Base-by-base conservation (phyloP, 768 basidiomycete species). In the Xerocomellus amylosporus region DNA sequence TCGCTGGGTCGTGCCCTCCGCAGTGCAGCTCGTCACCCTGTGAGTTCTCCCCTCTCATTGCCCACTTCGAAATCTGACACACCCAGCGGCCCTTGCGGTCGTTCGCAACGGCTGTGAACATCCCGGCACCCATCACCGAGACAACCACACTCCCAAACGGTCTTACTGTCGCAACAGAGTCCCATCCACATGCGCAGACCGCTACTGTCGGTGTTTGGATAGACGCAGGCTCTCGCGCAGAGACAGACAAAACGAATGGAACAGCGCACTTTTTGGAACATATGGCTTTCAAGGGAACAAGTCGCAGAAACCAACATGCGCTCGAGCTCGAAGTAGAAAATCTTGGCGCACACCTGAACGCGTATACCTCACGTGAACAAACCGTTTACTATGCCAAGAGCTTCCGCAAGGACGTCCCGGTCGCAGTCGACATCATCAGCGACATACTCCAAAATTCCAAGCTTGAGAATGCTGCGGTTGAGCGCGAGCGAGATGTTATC, bases 191-290 rank as follows among this genome's bases (percentile, higher is more conserved):
- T 70, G 88, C 93, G 5, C 90, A 95, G 74, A 98, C 97, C 0
- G 94, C 95, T 8, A 99, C 96, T n/a, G 93, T 98, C 34, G 97
- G 97, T 58, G 88, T 98, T 56, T 99, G 94, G 94, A 96, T 99
- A 65, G 96, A 98, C 71, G 96, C 97, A 54, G 97, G 97, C 60
- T 94, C 92, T 59, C 84, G 97, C 52, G 95, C 94, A 55, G 97
- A 99, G 82, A 96, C 90, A 44, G 88, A 93, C 76, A 84, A 85
- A 74, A 96, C 92, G 37, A 95, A 88, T 63, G 97, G 97, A 48
- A 94, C 93, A 10, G 97, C 97, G 42, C 97, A 98, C 77, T 99
- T 99, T 81, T 84, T 98, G 56, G 97, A 99, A 73, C 93, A 95
- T 67, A 93, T 96, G 93, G 93, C 93, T 37, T 96, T 96, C 83